Conservation (phyloP, 257 asterid genomes). For the Perilla frutescens region DNA sequence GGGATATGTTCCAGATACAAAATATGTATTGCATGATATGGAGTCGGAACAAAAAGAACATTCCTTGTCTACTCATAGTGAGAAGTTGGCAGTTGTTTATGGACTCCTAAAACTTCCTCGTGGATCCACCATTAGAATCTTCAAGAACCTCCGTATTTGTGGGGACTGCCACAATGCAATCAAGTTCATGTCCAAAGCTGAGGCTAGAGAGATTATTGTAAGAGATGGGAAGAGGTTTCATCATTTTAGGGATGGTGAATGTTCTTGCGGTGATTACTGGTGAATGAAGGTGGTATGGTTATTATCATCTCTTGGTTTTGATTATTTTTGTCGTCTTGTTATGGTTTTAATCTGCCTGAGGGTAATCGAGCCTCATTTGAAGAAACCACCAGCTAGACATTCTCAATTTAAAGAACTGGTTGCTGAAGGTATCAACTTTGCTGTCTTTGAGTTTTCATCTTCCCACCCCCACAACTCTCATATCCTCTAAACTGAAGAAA, state of each 20-base stretch:
- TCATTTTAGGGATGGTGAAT: constrained; percentile 70
- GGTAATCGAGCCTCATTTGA: too few relatives aligned
- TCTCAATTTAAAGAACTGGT: too few relatives aligned
- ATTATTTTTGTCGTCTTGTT: too few relatives aligned
- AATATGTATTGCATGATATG: constrained; percentile 67
- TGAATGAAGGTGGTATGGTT: constrained; percentile 34
- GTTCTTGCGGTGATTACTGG: constrained; percentile 80
- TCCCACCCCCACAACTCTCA: too few relatives aligned
- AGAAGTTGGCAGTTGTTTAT: constrained; percentile 77
- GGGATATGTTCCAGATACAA: constrained; percentile 77
- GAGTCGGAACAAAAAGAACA: constrained; percentile 75
- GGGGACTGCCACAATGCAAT: constrained; percentile 77
- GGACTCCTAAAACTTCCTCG: constrained; percentile 69
- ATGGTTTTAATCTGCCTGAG: too few relatives aligned
- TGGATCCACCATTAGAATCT: constrained; percentile 65
- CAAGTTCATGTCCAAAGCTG: constrained; percentile 66
- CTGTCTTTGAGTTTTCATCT: too few relatives aligned
- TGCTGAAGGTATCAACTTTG: too few relatives aligned
- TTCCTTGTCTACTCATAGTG: constrained; percentile 75
- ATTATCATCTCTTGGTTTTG: too few relatives aligned
- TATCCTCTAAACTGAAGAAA: too few relatives aligned
- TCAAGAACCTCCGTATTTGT: constrained; percentile 74
- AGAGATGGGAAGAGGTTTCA: constrained; percentile 82
- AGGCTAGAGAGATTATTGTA: constrained; percentile 69
- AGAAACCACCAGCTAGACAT: too few relatives aligned